These are phyloP conservation scores for Tetraselmis chui DNA, from an alignment of 139 green algal genomes.

Conservation along the genomic window DNA sequence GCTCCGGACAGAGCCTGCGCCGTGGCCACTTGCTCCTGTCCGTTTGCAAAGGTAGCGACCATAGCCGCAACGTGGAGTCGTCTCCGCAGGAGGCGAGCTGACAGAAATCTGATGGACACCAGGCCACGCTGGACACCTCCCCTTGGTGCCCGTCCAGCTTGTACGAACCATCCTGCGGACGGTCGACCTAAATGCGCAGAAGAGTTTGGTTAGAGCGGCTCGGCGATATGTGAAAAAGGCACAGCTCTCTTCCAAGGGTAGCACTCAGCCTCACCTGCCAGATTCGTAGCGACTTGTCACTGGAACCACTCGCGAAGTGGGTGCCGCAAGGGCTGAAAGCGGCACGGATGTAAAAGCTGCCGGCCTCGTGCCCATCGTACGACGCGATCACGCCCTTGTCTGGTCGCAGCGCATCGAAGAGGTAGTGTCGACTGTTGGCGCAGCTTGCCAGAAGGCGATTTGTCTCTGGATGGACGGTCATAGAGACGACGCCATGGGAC, in stretches of 20 bases:
- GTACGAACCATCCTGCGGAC: conserved; percentile 21
- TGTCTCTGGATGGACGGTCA: neutral
- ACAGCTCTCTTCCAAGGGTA: too few species aligned
- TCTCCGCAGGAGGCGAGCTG: conserved; percentile 53
- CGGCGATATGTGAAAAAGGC: too few species aligned
- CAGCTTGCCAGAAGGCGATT: conserved; percentile 34
- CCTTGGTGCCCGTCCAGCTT: conserved; percentile 47
- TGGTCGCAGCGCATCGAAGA: conserved; percentile 35
- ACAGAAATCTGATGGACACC: conserved; percentile 50
- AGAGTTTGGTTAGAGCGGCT: neutral
- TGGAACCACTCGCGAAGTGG: conserved; percentile 53
- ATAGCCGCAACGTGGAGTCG: conserved; percentile 52
- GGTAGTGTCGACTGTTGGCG: conserved; percentile 32
- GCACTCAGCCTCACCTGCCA: conserved; percentile 51
- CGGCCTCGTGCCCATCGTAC: conserved; percentile 42
- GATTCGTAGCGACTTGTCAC: conserved; percentile 48
- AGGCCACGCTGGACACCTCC: conserved; percentile 69
- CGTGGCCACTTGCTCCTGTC: neutral
- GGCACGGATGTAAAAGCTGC: conserved; percentile 68
- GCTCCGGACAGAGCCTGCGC: neutral
- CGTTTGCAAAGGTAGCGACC: conserved; percentile 17
- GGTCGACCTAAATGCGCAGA: conserved; percentile 28
- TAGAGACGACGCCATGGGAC: neutral
- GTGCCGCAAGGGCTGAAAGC: conserved; percentile 50
- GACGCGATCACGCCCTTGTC: conserved; percentile 15